Evolutionary conservation across 2,329 filamentous ascomycete genomes (phyloP).

Genomic region (Helotiales sp.): DNA sequence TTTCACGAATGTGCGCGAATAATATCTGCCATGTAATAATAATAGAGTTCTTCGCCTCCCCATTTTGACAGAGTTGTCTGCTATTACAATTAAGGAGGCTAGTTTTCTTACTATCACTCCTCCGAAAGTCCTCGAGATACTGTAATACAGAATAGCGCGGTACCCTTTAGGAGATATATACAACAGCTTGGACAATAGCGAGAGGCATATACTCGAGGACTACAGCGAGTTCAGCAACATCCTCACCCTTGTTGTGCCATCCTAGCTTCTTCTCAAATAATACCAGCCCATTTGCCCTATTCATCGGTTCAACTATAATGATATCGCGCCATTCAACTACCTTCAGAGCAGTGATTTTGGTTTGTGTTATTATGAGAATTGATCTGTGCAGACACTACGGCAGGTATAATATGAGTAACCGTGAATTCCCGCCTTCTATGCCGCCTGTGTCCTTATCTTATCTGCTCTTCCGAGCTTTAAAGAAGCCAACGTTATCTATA

Average conservation of each 20-base stretch:
- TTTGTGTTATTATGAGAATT: constrained; percentile 39
- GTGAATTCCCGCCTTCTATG: constrained; percentile 18
- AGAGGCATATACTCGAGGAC: no score
- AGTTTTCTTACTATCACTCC: constrained; percentile 41
- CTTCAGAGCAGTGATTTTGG: constrained; percentile 22
- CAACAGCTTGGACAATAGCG: no score
- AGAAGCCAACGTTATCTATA: constrained; percentile 44
- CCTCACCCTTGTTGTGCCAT: constrained; percentile 14
- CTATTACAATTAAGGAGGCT: constrained; percentile 42
- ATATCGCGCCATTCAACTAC: constrained; percentile 36
- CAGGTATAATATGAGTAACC: constrained; percentile 31
- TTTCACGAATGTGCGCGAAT: constrained; percentile 45
- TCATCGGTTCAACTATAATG: constrained; percentile 41
- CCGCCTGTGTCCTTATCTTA: constrained; percentile 22
- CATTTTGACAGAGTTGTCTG: constrained; percentile 45
- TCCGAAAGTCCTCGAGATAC: constrained; percentile 48
- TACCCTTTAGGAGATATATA: constrained; percentile 35
- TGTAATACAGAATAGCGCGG: constrained; percentile 42
- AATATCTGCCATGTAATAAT: no score
- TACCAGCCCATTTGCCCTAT: constrained; percentile 31
- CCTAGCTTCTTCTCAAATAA: constrained; percentile 43
- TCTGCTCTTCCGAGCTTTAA: constrained; percentile 21
- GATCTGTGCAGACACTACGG: constrained; percentile 32
- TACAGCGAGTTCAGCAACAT: constrained; percentile 27
- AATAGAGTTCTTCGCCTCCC: constrained; percentile 44